phyloP scores from a whole-genome alignment of 2,329 filamentous ascomycete species.

The Aspergillus pseudoviridinutans region DNA sequence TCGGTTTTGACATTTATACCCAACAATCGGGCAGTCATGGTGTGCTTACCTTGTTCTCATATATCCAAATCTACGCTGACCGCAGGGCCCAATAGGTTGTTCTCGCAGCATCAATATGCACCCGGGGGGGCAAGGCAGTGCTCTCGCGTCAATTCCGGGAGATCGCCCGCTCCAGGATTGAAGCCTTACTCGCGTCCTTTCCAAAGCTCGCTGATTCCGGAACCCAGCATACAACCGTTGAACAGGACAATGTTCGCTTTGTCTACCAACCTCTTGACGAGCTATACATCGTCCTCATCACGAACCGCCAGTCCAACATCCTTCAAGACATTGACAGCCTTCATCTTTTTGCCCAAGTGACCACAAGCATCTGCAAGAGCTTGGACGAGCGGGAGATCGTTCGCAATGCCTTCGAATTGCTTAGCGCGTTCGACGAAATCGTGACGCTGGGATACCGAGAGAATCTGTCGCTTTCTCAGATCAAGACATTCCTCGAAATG shows the following conservation, averaged over 20 bases:
- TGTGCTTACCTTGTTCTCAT: conserved; percentile 10
- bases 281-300: conserved; percentile 99
- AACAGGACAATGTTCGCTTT: conserved; percentile 99
- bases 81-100: conserved; percentile 65
- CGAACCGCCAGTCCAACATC: conserved; percentile 98
- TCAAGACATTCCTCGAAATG: conserved; percentile 99
- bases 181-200: conserved; percentile 93
- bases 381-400: conserved; percentile 94
- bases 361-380: conserved; percentile 92
- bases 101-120: conserved; percentile 97
- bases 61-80: conserved; percentile 10
- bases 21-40: conserved; percentile 20
- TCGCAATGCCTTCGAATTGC: conserved; percentile 89
- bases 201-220: conserved; percentile 95
- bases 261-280: conserved; percentile 99
- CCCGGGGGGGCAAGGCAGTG: conserved; percentile 95
- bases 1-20: background rate
- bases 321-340: conserved; percentile 98
- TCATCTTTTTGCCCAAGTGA: conserved; percentile 95
- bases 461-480: conserved; percentile 93
- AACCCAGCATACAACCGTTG: conserved; percentile 95
- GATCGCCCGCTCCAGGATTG: conserved; percentile 94
- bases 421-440: conserved; percentile 95
- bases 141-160: conserved; percentile 97
- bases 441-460: conserved; percentile 94